Base-by-base conservation (phyloP, 2,329 filamentous ascomycete species). In the Aspergillus tubingensis region DNA sequence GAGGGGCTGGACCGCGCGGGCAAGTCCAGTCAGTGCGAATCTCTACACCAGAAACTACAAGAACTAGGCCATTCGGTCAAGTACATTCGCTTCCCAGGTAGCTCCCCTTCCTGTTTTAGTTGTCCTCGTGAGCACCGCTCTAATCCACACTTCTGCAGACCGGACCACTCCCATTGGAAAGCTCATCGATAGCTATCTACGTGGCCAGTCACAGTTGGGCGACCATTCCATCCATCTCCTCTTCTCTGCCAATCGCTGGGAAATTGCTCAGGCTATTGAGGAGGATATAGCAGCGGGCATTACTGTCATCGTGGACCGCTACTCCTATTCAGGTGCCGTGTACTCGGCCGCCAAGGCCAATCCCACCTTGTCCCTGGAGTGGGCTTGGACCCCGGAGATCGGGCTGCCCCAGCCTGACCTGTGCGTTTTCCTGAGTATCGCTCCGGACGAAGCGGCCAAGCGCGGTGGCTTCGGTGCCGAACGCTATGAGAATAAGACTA, bases 281-380 rank as follows among this genome's bases (percentile, higher is more conserved):
- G 62, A 73, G 39, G 75, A 80, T 56, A 80, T 97, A 5, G 78
- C 81, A 0, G 75, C 81, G 1, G 93, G 94, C 8, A 88, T 83
- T 19, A 95, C 87, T 0, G 83, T 99, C 32, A 82, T 99, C 41
- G 88, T 94, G 67, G 95, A 99, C 76, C 88, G 95, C 51, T 99
- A 98, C 80, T 96, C 96, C 74, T 94, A 96, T 80, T 95, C 91
- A 19, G 95, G 95, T 57, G 91, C 93, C 59, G 92, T 97, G 53
- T 99, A 98, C 80, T 92, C 89, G 23, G 91, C 92, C 0, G 94
- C 95, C 3, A 98, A 98, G 74, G 82, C 86, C 48, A 91, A 91
- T 67, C 85, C 88, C 0, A 76, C 81, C 2, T 83, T 97, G 11
- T 80, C 84, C 0, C 81, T 97, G 0, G 77, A 84, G 0, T 99